These are phyloP conservation scores for Paraphaeosphaeria minitans DNA, from an alignment of 2,329 filamentous ascomycete species.

Conservation along the genomic window DNA sequence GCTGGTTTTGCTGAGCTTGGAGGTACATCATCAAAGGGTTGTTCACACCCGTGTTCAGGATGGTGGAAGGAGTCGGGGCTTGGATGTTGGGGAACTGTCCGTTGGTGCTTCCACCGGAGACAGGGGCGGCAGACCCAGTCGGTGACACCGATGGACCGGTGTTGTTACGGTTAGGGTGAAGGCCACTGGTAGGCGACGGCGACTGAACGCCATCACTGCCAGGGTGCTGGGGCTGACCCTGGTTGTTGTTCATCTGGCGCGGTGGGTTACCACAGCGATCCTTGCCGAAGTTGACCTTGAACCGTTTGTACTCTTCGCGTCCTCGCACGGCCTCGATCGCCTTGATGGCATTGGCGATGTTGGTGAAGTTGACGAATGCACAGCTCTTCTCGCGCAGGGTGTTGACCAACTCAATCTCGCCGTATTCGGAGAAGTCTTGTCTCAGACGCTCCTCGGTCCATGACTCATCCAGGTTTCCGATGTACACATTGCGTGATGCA, in stretches of 20 bases:
- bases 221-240: constrained; percentile 67
- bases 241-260: constrained; percentile 72
- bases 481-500: constrained; percentile 97
- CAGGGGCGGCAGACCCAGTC: constrained; percentile 62
- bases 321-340: constrained; percentile 95
- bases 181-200: constrained; percentile 62
- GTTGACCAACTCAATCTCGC: constrained; percentile 97
- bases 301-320: constrained; percentile 94
- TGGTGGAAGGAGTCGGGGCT: constrained; percentile 69
- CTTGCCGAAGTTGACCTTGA: constrained; percentile 99
- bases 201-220: constrained; percentile 65
- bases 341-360: constrained; percentile 99
- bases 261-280: constrained; percentile 97
- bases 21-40: constrained; percentile 95
- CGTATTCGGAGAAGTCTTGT: constrained; percentile 96
- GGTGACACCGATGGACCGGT: constrained; percentile 64
- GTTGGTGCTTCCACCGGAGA: constrained; percentile 58
- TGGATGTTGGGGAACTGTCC: constrained; percentile 65
- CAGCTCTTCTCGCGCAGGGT: constrained; percentile 98
- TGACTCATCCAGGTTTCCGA: constrained; percentile 94
- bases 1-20: constrained; percentile 64
- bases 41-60: constrained; percentile 78
- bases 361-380: constrained; percentile 99
- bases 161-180: constrained; percentile 60
- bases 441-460: constrained; percentile 96